phyloP scores from a whole-genome alignment of 2,329 filamentous ascomycete species.

The Xylariaceae sp. region DNA sequence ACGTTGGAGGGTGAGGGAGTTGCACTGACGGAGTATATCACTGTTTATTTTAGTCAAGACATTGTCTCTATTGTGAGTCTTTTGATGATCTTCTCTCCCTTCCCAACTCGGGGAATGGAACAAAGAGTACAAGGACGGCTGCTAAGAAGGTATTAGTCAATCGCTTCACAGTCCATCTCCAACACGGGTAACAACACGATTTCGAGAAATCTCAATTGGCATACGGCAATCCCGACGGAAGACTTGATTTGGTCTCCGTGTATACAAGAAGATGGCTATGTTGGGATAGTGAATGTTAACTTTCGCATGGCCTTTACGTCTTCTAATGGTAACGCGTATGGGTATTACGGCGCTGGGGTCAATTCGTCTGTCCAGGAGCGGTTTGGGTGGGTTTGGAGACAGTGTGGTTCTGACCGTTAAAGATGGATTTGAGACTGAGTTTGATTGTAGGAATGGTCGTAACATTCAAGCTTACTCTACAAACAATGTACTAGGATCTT shows the following conservation, averaged over 20 bases:
- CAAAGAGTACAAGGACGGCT: neutral
- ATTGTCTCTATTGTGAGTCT: conserved; percentile 17
- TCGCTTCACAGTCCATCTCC: conserved; percentile 10
- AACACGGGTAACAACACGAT: conserved; percentile 10
- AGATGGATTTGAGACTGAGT: no score
- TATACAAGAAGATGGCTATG: neutral
- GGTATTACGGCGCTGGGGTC: conserved; percentile 18
- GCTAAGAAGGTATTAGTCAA: conserved; percentile 1
- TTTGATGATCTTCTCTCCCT: neutral
- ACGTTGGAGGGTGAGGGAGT: conserved; percentile 15
- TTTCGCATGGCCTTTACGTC: conserved; percentile 22
- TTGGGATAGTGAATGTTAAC: conserved; percentile 23
- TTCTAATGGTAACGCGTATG: conserved; percentile 8
- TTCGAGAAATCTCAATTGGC: conserved; percentile 11
- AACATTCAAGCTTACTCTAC: no score
- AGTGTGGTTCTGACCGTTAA: conserved; percentile 1
- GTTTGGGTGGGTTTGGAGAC: conserved; percentile 22
- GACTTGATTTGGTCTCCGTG: conserved; percentile 22
- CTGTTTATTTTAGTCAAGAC: conserved; percentile 21
- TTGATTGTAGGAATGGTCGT: no score
- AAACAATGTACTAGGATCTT: no score
- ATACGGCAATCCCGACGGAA: conserved; percentile 15
- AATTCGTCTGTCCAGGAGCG: conserved; percentile 19
- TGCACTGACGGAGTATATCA: conserved; percentile 21
- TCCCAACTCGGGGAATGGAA: neutral